These are phyloP conservation scores for Cryphonectria japonica DNA, from an alignment of 2,329 filamentous ascomycete species.

Conservation along the genomic window DNA sequence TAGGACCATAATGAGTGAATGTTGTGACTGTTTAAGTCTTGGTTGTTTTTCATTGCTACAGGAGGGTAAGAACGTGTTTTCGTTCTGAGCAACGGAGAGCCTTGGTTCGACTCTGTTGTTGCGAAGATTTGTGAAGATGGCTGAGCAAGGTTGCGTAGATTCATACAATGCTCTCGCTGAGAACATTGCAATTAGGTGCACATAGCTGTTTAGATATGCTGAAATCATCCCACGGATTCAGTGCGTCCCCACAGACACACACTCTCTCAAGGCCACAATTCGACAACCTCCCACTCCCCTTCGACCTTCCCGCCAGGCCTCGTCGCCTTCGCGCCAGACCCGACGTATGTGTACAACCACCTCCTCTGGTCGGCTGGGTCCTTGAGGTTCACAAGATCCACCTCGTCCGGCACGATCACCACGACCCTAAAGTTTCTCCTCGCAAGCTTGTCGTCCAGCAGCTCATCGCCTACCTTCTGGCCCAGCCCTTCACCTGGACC, in stretches of 20 bases:
- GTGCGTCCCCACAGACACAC: no score
- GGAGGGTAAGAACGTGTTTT: not conserved
- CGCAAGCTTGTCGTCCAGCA: conserved; percentile 69
- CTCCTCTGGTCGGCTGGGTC: conserved; percentile 66
- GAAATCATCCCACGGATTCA: not conserved
- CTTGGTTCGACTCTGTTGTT: not conserved
- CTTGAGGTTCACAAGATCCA: conserved; percentile 75
- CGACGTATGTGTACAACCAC: conserved; percentile 68
- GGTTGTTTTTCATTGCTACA: not conserved
- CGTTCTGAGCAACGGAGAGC: no score
- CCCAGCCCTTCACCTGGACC: conserved; percentile 51
- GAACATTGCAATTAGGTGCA: not conserved
- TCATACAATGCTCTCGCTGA: not conserved
- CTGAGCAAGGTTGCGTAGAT: not conserved
- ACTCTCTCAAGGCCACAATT: conserved; percentile 65
- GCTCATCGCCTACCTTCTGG: conserved; percentile 65
- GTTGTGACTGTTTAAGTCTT: not conserved
- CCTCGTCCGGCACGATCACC: conserved; percentile 77
- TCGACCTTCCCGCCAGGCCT: conserved; percentile 42
- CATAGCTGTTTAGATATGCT: not conserved
- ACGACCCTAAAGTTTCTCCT: conserved; percentile 80
- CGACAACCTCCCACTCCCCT: conserved; percentile 66
- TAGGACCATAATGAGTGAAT: not conserved
- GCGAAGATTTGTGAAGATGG: not conserved
- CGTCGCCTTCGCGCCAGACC: conserved; percentile 40